phyloP scores from a whole-genome alignment of 2,329 filamentous ascomycete genomes.

The Sporothrix luriei region DNA sequence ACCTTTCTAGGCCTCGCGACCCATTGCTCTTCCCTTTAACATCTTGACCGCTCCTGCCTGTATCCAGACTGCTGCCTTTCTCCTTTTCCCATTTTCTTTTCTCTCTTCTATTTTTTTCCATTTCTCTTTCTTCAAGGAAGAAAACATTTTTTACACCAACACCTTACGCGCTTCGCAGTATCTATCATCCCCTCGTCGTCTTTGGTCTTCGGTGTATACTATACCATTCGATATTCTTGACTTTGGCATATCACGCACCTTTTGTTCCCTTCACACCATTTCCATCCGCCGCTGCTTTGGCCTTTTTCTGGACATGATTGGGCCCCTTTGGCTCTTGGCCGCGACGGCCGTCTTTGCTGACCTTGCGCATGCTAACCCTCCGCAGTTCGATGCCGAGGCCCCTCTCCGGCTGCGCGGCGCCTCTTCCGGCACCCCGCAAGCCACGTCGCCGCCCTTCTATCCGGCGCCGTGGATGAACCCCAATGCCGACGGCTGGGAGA shows the following conservation, averaged over 20 bases:
- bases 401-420: slow-evolving; percentile 33
- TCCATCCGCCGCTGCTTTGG: neutral
- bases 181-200: neutral
- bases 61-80: neutral
- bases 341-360: slow-evolving; percentile 5
- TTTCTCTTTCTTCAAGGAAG: neutral
- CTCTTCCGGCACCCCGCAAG: slow-evolving; percentile 37
- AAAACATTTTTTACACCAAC: too few species aligned
- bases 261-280: neutral
- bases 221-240: neutral
- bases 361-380: slow-evolving; percentile 36
- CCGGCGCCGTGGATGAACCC: slow-evolving; percentile 87
- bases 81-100: neutral
- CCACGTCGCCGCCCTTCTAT: slow-evolving; percentile 65
- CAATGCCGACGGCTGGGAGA: slow-evolving; percentile 69
- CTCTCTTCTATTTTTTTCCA: too few species aligned
- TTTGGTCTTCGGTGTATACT: neutral
- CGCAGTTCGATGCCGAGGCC: slow-evolving; percentile 32
- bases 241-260: neutral
- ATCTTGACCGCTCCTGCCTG: neutral
- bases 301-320: slow-evolving; percentile 12
- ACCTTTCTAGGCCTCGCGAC: neutral
- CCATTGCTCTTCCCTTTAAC: neutral
- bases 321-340: slow-evolving; percentile 16
- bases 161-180: neutral